Evolutionary conservation across 257 asterid genomes (phyloP).

Genomic region (Solanum lignicaule): DNA sequence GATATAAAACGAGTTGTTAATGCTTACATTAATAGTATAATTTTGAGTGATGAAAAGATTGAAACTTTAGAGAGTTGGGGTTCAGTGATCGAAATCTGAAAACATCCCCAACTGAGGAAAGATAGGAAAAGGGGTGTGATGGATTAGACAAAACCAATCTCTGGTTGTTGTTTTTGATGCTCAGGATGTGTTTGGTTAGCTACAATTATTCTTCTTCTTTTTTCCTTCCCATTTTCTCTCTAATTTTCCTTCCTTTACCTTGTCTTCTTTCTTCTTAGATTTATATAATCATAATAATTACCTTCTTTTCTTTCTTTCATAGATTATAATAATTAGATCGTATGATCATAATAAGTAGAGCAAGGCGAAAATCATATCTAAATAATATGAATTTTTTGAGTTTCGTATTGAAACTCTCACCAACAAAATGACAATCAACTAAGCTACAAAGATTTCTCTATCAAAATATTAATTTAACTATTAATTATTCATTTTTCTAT

Average conservation of each 20-base stretch:
- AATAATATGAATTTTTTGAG: too few species aligned
- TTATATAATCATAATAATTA: neutral
- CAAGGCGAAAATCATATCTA: neutral
- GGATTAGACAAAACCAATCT: conserved; percentile 19
- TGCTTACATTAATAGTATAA: conserved; percentile 19
- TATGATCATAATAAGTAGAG: neutral
- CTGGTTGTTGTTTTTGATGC: conserved; percentile 4
- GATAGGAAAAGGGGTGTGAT: neutral
- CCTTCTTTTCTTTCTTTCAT: neutral
- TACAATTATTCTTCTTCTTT: neutral
- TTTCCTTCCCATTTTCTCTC: neutral
- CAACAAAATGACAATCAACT: neutral
- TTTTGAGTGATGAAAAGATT: conserved; percentile 9
- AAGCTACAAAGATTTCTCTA: too few species aligned
- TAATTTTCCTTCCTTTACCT: neutral
- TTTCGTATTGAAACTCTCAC: neutral
- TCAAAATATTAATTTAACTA: too few species aligned
- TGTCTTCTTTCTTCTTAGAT: neutral
- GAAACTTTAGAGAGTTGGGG: conserved; percentile 30
- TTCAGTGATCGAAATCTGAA: conserved; percentile 37
- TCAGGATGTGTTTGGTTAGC: conserved; percentile 9
- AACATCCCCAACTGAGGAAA: conserved; percentile 24
- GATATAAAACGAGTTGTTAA: conserved; percentile 21
- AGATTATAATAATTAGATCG: neutral
- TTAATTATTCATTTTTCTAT: too few species aligned